Base-by-base conservation (phyloP, 129 eudicot genomes). In the Ambrosia trifida region DNA sequence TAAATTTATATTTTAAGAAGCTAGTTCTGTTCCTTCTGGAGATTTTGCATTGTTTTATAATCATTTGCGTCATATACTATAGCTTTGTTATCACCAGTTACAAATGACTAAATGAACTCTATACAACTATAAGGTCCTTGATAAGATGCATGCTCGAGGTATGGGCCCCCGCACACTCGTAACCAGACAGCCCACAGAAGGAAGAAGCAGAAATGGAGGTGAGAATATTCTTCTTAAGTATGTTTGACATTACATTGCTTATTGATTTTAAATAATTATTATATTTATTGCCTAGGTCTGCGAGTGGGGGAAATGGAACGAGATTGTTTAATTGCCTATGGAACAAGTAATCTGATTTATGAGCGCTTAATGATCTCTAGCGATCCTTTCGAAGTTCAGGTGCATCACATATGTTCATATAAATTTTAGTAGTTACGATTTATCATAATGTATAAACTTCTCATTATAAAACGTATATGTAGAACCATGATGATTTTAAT, bases 221-320 rank as follows among this genome's bases (percentile, higher is more conserved):
- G 8, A 20, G 51, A 14, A 14, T 76, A 50, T 68, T 56, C 43
- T 47, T 36, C 56, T 30, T 50, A 1, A 31, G 69, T 47, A n/a
- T 10, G n/a, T 65, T 49, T 7, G 3, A 19, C 33, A 51, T 32
- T 41, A 58, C 31, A 5, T 62, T 66, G 33, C 53, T 19, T 33
- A 4, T 61, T 72, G 33, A 80, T 44, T 63, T 32, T 72, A 18
- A 59, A 36, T 35, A 20, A 76, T 60, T n/a, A 43, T 8, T 56
- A 19, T 64, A 44, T 11, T 11, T 30, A 44, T 65, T 80, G 24
- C 65, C 54, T 81, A 91, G 97, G 96, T 14, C 77, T 94, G 41
- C 81, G 97, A 10, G 93, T 90, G 77, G 99, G 99, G 33, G 99
- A 95, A 76, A 90, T 95, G 99, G 96, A 95, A 79, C 94, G 96